These are phyloP conservation scores for Wickerhamiella parazyma DNA, from an alignment of 805 yeast species.

Conservation along the genomic window DNA sequence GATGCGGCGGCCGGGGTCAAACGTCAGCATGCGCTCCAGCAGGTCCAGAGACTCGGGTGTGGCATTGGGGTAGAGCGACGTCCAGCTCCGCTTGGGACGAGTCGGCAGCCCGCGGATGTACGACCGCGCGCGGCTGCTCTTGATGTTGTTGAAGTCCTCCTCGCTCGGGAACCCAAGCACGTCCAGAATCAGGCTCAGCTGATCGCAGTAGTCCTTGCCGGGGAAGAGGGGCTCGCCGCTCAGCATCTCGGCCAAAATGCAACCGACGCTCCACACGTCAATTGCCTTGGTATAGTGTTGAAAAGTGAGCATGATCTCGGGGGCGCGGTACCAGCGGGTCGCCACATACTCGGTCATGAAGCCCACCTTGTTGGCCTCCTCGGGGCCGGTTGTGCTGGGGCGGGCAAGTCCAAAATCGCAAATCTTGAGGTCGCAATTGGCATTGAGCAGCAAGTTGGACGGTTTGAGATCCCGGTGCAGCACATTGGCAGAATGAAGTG, in stretches of 20 bases:
- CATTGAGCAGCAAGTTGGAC: conserved; percentile 81
- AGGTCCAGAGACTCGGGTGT: conserved; percentile 78
- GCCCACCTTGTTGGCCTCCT: conserved; percentile 54
- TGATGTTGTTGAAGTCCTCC: conserved; percentile 52
- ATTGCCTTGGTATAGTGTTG: conserved; percentile 94
- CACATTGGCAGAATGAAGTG: conserved; percentile 84
- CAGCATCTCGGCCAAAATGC: conserved; percentile 84
- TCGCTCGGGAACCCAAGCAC: conserved; percentile 86
- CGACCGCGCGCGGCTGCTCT: conserved; percentile 80
- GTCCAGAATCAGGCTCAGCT: conserved; percentile 72
- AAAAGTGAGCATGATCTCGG: conserved; percentile 89
- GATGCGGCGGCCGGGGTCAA: conserved; percentile 74
- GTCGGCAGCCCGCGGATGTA: conserved; percentile 81
- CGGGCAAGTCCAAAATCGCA: conserved; percentile 96
- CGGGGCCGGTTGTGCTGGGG: conserved; percentile 66
- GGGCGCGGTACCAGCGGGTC: conserved; percentile 97
- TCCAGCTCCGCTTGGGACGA: conserved; percentile 22
- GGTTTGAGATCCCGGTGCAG: conserved; percentile 92
- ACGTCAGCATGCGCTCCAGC: conserved; percentile 61
- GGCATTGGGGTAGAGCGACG: conserved; percentile 59
- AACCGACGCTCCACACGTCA: conserved; percentile 96
- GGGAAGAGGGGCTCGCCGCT: conserved; percentile 87
- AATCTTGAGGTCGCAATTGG: conserved; percentile 90
- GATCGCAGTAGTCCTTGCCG: conserved; percentile 94
- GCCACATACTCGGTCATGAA: conserved; percentile 96